Percentiles rank a stretch among this genome's conserved stretches.
Conservation (phyloP, 2,329 filamentous ascomycete genomes). For the Aureobasidium sp. region DNA sequence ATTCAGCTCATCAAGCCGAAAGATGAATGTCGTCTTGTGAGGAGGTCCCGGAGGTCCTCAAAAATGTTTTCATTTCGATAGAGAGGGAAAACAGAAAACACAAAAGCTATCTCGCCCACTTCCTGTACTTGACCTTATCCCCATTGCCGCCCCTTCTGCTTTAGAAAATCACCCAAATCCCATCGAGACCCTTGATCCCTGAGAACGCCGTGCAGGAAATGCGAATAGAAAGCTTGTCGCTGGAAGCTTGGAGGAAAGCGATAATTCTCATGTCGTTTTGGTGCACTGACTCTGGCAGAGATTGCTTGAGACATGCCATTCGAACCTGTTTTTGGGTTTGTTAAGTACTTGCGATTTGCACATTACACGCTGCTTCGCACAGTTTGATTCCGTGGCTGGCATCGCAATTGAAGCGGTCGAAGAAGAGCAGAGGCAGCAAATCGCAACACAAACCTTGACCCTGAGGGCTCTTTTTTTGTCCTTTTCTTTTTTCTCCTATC, state of each 20-base stretch:
- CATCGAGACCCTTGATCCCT: background rate
- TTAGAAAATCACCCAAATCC: background rate
- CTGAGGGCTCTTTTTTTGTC: background rate
- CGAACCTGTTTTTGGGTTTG: slow-evolving; percentile 2
- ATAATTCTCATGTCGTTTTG: background rate
- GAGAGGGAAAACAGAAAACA: background rate
- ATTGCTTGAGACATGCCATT: background rate
- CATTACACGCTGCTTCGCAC: background rate
- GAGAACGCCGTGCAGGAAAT: background rate
- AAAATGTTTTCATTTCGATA: background rate
- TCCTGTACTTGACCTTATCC: slow-evolving; percentile 7
- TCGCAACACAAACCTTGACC: slow-evolving; percentile 7
- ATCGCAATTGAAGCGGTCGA: background rate
- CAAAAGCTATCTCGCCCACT: slow-evolving; percentile 1
- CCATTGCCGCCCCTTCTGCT: background rate
- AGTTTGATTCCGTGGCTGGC: too few species aligned
- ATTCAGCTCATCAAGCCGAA: background rate
- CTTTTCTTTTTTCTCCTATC: background rate
- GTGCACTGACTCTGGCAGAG: background rate
- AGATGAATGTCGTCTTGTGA: background rate
- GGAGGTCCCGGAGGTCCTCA: slow-evolving; percentile 2
- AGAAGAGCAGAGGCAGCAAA: background rate
- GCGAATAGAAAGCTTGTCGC: background rate
- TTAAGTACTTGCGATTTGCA: background rate
- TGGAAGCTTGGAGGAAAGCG: background rate